Conservation (phyloP, 192 early-diverging fungal genomes). For the Chytriomyces sp. region DNA sequence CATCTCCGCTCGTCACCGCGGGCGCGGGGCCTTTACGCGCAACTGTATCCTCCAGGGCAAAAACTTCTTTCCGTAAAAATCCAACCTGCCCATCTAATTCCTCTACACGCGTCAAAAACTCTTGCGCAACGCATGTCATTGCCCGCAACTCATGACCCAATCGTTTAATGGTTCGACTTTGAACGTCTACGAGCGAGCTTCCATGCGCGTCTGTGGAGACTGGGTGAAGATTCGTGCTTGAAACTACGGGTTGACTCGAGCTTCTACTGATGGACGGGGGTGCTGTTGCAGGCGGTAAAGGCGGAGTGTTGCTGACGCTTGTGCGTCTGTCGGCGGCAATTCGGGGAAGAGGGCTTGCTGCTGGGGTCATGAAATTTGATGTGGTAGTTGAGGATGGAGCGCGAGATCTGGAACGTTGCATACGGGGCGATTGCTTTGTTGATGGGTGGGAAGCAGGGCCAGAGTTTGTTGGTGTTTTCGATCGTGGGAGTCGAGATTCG, state of each 20-base stretch:
- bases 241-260: background rate
- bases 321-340: slow-evolving; percentile 7
- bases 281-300: background rate
- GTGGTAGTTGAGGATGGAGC: background rate
- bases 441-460: background rate
- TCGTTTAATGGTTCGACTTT: background rate
- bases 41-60: slow-evolving; percentile 9
- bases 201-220: background rate
- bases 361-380: background rate
- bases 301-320: background rate
- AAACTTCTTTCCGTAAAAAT: background rate
- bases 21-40: background rate
- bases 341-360: background rate
- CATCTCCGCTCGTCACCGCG: background rate
- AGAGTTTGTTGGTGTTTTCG: background rate
- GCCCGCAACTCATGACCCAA: slow-evolving; percentile 9
- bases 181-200: background rate
- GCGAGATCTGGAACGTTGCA: no score
- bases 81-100: background rate
- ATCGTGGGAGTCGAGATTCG: slow-evolving; percentile 9
- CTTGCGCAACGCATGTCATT: slow-evolving; percentile 29
- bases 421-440: background rate
- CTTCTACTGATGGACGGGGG: background rate
- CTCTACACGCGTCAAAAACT: slow-evolving; percentile 10
- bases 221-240: background rate